A percentile compares a stretch with the other conserved stretches of the same genome.
Evolutionary conservation across 2,329 filamentous ascomycete species (phyloP).

Genomic region (Talaromyces sp.): DNA sequence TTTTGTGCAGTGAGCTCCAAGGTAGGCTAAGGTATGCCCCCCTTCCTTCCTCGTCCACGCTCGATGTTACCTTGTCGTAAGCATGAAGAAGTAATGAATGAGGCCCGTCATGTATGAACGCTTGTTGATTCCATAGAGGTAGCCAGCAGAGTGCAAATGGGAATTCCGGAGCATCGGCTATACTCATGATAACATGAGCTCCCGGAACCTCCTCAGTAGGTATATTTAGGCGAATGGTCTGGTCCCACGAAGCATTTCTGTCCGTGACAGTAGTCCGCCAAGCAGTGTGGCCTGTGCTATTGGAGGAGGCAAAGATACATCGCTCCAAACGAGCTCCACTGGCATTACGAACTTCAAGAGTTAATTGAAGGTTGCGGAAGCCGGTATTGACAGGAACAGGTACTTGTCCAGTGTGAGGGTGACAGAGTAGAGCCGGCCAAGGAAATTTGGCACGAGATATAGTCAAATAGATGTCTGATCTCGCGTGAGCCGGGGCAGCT

Average conservation of each 20-base stretch:
- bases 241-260: constrained; percentile 76
- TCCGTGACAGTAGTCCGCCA: constrained; percentile 83
- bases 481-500: constrained; percentile 76
- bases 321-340: constrained; percentile 77
- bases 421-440: constrained; percentile 58
- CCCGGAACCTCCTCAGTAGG: constrained; percentile 72
- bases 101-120: constrained; percentile 79
- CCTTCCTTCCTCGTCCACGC: constrained; percentile 59
- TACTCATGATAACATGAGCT: constrained; percentile 81
- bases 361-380: constrained; percentile 76
- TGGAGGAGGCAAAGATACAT: constrained; percentile 83
- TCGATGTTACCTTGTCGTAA: constrained; percentile 84
- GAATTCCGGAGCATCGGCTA: constrained; percentile 78
- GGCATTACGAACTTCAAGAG: constrained; percentile 75
- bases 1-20: constrained; percentile 65
- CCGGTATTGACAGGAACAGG: constrained; percentile 60
- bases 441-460: constrained; percentile 73
- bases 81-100: constrained; percentile 81
- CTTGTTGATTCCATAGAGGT: constrained; percentile 86
- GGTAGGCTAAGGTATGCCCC: constrained; percentile 82
- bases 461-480: constrained; percentile 94
- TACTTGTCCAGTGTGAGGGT: constrained; percentile 74
- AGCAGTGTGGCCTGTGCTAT: constrained; percentile 69
- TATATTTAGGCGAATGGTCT: constrained; percentile 77
- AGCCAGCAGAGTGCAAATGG: constrained; percentile 91